Evolutionary conservation across 495 filamentous ascomycete genomes (phyloP), one percentile per base, ranked within the genome.

Genomic region (Hapsidospora chrysogenum): DNA sequence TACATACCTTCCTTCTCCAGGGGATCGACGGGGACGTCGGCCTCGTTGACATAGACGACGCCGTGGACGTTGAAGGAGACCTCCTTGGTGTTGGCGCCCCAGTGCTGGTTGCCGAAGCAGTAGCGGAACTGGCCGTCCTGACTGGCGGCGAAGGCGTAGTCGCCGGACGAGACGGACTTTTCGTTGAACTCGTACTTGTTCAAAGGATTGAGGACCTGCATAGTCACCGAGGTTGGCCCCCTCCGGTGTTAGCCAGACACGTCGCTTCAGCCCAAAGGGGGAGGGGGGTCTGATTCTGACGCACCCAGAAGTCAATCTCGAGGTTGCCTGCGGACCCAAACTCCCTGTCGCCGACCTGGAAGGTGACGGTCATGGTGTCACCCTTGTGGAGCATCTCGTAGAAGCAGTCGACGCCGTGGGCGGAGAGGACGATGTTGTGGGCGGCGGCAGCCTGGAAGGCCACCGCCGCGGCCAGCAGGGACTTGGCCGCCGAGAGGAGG

Each of bases 1-100:
- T 17, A 33, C 20, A 16, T 70, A 84, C 80, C 77, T 70, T 96
- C 92, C 29, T 65, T 63, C 53, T 97, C 89, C 43, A 97, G 64
- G 25, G 89, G 89, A 58, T 97, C 89, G 42, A 78, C 72, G 22
- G 76, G 66, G 43, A 76, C 64, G 46, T 95, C 89, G 36, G 71
- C 63, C 54, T 96, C 89, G 2, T 85, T 78, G 27, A 97, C 84
- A 58, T 96, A 96, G 42, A 97, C 92, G 42, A 96, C 87, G 37
- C 89, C 89, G 56, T 97, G 89, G 16, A 97, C 89, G 55, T 97
- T 96, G 68, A 97, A 97, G 29, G 83, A 89, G 23, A 97, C 86
- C 51, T 96, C 92, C 63, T 97, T 97, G 46, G 74, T 85, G 50
- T 75, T 79, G 18, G 82, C 82, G 33, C 75, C 76, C 78, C 84